phyloP scores from a whole-genome alignment of 805 yeast species.

The Ogataea methanolica region DNA sequence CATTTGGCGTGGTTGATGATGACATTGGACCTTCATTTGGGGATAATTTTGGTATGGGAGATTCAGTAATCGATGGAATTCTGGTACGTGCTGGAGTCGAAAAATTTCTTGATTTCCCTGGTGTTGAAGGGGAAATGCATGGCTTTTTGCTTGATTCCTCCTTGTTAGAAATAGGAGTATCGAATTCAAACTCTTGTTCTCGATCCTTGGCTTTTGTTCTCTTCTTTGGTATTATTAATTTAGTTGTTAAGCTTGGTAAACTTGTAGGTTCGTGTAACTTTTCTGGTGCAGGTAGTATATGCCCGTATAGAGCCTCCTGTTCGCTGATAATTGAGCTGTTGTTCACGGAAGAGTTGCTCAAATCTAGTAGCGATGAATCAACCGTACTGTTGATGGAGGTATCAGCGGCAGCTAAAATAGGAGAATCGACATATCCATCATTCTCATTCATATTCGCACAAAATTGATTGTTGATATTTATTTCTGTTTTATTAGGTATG shows the following conservation, averaged over 20 bases:
- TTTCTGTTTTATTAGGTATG: too few relatives aligned
- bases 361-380: not conserved
- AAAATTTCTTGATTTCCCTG: constrained; percentile 17
- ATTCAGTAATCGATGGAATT: constrained; percentile 14
- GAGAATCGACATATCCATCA: not conserved
- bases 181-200: not conserved
- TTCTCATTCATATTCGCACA: too few relatives aligned
- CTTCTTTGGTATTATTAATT: constrained; percentile 21
- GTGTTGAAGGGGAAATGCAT: constrained; percentile 7
- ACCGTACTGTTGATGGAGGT: not conserved
- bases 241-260: constrained; percentile 15
- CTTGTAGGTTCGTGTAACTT: constrained; percentile 15
- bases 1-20: not conserved
- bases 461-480: too few relatives aligned
- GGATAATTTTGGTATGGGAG: constrained; percentile 23
- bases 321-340: constrained; percentile 8
- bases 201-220: constrained; percentile 7
- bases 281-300: constrained; percentile 22
- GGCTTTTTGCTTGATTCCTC: constrained; percentile 1
- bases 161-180: constrained; percentile 1
- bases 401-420: not conserved
- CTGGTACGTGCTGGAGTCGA: constrained; percentile 18
- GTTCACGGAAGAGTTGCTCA: constrained; percentile 1
- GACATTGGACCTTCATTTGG: constrained; percentile 9
- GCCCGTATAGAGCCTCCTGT: constrained; percentile 24